Evolutionary conservation across 306 rosid genomes (phyloP), one percentile per base, ranked within the genome.

Genomic region (Gleditsia sinensis): DNA sequence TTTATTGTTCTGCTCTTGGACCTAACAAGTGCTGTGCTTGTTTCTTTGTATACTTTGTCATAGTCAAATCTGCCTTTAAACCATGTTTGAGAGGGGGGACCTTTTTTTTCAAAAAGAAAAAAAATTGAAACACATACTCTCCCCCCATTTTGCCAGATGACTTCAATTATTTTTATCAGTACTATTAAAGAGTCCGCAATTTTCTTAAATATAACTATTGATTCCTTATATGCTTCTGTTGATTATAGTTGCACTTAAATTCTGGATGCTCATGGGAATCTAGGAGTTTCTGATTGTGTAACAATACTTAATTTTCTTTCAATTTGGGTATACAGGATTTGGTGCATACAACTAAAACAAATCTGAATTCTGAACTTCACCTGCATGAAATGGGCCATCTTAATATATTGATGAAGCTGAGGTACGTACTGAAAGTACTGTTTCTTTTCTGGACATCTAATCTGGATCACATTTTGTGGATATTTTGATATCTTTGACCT

Each of bases 321-420:
- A 48, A 81, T 57, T 77, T 69, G 73, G 80, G 73, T 60, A 39
- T 56, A 77, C 88, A 94, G 98, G 96, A 85, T 77, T 83, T 85
- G 85, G 71, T 65, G 69, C 86, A 68, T 53, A 81, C 70, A 60
- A 74, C 83, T 78, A 59, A 66, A 27, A 76, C 67, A 83, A 75
- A 72, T 64, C 75, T 9, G 30, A 55, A 77, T 78, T 75, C 88
- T 70, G 87, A 85, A 61, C 61, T 28, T 48, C 68, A 69, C 55
- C 73, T 78, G 36, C 80, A 20, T 82, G 94, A 78, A 85, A 65
- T 67, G 45, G 72, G 72, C 75, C 81, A 88, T 71, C 88, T 94
- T 56, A 81, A 91, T 85, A 74, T 81, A 28, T 76, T 91, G 69
- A 83, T 83, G 67, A 94, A 88, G 85, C 83, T 82, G 79, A 94